phyloP scores from a whole-genome alignment of 2,329 filamentous ascomycete genomes.

The Clarireedia hainanense region DNA sequence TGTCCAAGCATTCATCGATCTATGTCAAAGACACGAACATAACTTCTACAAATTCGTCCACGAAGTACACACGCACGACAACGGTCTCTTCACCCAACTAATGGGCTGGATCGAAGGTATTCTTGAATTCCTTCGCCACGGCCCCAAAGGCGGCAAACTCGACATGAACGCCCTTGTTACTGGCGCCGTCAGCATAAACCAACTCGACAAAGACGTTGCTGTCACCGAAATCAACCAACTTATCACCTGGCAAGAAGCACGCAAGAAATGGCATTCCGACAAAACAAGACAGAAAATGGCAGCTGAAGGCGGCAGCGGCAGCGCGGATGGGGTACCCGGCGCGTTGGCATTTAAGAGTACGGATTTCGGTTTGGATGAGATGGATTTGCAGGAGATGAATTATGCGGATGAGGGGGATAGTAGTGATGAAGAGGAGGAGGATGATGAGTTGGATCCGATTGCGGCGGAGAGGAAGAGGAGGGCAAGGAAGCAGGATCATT shows the following conservation, averaged over 20 bases:
- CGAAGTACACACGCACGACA: constrained; percentile 94
- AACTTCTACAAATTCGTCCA: constrained; percentile 99
- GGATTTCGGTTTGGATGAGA: constrained; percentile 85
- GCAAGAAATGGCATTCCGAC: constrained; percentile 97
- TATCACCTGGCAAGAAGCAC: constrained; percentile 87
- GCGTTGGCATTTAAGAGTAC: constrained; percentile 60
- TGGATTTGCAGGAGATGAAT: constrained; percentile 78
- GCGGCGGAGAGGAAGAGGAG: constrained; percentile 74
- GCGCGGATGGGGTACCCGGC: constrained; percentile 41
- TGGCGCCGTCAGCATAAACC: constrained; percentile 59
- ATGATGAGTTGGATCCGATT: constrained; percentile 81
- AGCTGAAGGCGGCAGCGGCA: constrained; percentile 54
- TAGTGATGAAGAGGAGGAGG: constrained; percentile 55
- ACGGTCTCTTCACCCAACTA: constrained; percentile 88
- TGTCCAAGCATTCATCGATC: constrained; percentile 94
- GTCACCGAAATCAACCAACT: constrained; percentile 76
- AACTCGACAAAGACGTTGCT: constrained; percentile 64
- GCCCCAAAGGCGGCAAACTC: constrained; percentile 75
- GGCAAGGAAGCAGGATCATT: constrained; percentile 67
- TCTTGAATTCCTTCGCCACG: constrained; percentile 82
- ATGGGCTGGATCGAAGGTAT: constrained; percentile 98
- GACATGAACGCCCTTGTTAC: constrained; percentile 93
- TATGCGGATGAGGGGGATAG: constrained; percentile 65
- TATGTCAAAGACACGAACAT: constrained; percentile 89
- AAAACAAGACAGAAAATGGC: constrained; percentile 99